A percentile compares a stretch with the other conserved stretches of the same genome.
These are phyloP conservation scores for Schizothecium vesticola DNA, from an alignment of 495 filamentous ascomycete genomes.

Conservation along the genomic window DNA sequence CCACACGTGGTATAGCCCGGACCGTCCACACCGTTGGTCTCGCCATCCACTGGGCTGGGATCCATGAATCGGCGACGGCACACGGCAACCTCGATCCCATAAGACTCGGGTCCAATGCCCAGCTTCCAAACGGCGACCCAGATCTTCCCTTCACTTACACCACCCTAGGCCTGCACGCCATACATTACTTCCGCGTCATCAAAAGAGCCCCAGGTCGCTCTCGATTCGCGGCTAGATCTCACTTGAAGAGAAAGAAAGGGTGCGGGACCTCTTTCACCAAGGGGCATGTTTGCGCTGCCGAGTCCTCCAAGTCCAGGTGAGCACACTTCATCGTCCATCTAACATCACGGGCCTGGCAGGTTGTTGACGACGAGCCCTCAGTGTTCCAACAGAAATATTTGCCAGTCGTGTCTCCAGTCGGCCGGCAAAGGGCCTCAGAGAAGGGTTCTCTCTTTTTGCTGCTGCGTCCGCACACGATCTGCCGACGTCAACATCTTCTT, in stretches of 20 bases:
- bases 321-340: background rate
- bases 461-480: slow-evolving; percentile 23
- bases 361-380: slow-evolving; percentile 2
- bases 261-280: slow-evolving; percentile 59
- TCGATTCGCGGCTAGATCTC: background rate
- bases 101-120: background rate
- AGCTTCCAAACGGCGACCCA: background rate
- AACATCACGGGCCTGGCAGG: background rate
- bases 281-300: slow-evolving; percentile 70
- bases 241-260: slow-evolving; percentile 52
- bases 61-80: background rate
- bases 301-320: slow-evolving; percentile 57
- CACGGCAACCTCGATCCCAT: background rate
- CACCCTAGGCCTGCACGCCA: background rate
- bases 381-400: slow-evolving; percentile 26
- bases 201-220: background rate
- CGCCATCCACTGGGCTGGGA: slow-evolving; percentile 14
- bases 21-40: slow-evolving; percentile 5
- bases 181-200: background rate
- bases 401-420: slow-evolving; percentile 21
- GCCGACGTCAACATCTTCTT: slow-evolving; percentile 29
- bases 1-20: background rate
- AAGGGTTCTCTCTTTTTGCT: slow-evolving; percentile 25
- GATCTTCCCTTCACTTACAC: background rate
- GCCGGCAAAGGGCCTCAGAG: slow-evolving; percentile 20